A percentile compares a stretch with the other conserved stretches of the same genome.
phyloP scores from a whole-genome alignment of 768 basidiomycete genomes.

The Chlorophyllum brunneum region DNA sequence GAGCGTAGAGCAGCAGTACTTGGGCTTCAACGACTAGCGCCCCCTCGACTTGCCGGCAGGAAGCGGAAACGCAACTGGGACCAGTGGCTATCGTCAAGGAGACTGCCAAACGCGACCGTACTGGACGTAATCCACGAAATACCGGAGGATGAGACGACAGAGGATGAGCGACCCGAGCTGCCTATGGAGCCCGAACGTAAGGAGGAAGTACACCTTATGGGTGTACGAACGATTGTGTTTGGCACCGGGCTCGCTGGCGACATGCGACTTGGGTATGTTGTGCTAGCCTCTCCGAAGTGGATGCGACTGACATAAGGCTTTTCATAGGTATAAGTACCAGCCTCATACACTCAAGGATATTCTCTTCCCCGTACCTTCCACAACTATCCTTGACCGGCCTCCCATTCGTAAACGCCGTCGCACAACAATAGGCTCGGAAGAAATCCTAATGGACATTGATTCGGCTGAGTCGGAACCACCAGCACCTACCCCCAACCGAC shows the following conservation, averaged over 20 bases:
- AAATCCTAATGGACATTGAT: conserved; percentile 23
- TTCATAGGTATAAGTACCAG: conserved; percentile 49
- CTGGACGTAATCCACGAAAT: conserved; percentile 38
- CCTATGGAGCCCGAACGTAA: conserved; percentile 24
- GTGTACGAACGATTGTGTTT: conserved; percentile 46
- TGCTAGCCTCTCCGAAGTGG: not conserved
- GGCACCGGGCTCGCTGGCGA: conserved; percentile 35
- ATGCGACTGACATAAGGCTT: not conserved
- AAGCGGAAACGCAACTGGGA: conserved; percentile 35
- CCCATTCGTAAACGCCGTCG: conserved; percentile 34
- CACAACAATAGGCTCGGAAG: conserved; percentile 18
- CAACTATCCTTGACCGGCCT: conserved; percentile 18
- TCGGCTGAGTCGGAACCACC: conserved; percentile 6
- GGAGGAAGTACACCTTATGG: conserved; percentile 40
- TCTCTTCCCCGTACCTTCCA: conserved; percentile 36
- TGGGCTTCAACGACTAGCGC: conserved; percentile 22
- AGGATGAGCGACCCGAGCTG: conserved; percentile 17
- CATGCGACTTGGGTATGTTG: conserved; percentile 41
- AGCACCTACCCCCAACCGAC: conserved; percentile 17
- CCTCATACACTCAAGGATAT: conserved; percentile 36
- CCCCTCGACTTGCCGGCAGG: conserved; percentile 34
- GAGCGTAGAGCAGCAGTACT: conserved; percentile 52
- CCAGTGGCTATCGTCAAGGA: conserved; percentile 29
- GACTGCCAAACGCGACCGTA: conserved; percentile 35
- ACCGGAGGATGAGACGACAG: conserved; percentile 27